Base-by-base conservation (phyloP, 169 alveolate genomes). In the Perkinsus chesapeaki region DNA sequence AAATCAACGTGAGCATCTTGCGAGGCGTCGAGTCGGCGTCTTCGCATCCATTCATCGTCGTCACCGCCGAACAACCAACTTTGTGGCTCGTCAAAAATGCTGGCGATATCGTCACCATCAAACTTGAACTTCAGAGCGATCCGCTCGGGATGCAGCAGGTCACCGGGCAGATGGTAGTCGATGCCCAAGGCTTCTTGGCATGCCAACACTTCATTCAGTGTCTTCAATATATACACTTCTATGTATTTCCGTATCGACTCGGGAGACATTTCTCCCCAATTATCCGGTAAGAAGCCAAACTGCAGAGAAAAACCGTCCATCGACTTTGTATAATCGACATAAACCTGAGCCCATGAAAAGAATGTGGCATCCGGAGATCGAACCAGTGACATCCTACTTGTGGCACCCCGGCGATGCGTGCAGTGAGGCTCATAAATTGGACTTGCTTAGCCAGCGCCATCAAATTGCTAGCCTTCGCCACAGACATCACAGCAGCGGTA, bases 401-500 rank as follows among this genome's bases (percentile, higher is more conserved):
- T 5, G 93, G 93, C 31, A 37, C 39, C 34, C 93, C 93, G 3
- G 36, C 72, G 73, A 91, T 91, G n/a, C 60, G 23, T 7, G 93
- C 73, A 36, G 93, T 43, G 31, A 91, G 93, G 39, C 38, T 39
- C 93, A 91, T 91, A 23, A 91, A 91, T 82, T 91, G 93, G 7
- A 91, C 48, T 60, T 91, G 93, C 73, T 91, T 91, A 0, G 93
- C 93, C 20, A 91, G 82, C 36, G 93, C 93, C 93, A 91, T 39
- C 39, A 91, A 31, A 60, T 91, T 91, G 39, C 93, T 60, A 27
- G 93, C 93, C 39, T 39, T 39, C 0, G 93, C 73, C 39, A 91
- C 93, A 39, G 93, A 39, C 93, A 91, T 91, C 10, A 91, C 90
- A 27, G 38, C 90, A 20, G 93, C 93, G 3, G 60, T 23, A n/a